Evolutionary conservation across 177 flowering plant species (phyloP).

Genomic region (Vitis hybrid): DNA sequence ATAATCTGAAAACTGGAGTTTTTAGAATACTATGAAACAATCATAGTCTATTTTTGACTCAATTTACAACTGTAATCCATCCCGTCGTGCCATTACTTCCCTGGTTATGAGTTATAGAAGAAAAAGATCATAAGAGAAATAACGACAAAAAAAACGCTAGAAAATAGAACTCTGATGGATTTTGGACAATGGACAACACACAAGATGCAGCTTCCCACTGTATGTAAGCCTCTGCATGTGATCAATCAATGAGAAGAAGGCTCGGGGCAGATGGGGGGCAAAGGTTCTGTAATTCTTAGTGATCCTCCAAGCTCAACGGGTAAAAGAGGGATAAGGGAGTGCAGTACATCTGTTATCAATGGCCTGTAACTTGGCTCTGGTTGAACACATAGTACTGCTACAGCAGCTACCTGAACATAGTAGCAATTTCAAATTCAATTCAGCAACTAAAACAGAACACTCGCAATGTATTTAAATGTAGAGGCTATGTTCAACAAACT

Average conservation of each 20-base stretch:
- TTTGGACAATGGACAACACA: not conserved
- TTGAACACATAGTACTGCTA: constrained; percentile 91
- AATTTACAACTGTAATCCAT: not conserved
- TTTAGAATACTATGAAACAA: not conserved
- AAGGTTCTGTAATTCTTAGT: constrained; percentile 46
- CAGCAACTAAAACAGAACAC: not conserved
- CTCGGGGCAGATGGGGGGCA: constrained; percentile 7
- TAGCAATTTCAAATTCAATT: constrained; percentile 1
- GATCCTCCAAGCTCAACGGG: constrained; percentile 89
- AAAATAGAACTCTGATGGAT: not conserved
- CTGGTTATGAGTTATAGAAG: not conserved
- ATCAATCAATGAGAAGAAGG: constrained; percentile 2
- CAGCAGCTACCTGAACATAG: constrained; percentile 77
- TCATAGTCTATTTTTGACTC: not conserved
- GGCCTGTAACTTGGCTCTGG: constrained; percentile 96
- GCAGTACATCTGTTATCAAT: constrained; percentile 85
- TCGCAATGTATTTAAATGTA: not conserved
- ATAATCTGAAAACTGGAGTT: not conserved
- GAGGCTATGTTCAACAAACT: constrained; percentile 31
- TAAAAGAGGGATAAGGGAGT: constrained; percentile 86
- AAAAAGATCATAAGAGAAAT: not conserved
- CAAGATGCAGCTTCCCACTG: not conserved
- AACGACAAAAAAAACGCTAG: not conserved
- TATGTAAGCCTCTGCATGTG: not conserved
- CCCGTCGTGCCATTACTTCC: not conserved